Conservation (phyloP, 305 asterid genomes). For the Salvia sclarea region DNA sequence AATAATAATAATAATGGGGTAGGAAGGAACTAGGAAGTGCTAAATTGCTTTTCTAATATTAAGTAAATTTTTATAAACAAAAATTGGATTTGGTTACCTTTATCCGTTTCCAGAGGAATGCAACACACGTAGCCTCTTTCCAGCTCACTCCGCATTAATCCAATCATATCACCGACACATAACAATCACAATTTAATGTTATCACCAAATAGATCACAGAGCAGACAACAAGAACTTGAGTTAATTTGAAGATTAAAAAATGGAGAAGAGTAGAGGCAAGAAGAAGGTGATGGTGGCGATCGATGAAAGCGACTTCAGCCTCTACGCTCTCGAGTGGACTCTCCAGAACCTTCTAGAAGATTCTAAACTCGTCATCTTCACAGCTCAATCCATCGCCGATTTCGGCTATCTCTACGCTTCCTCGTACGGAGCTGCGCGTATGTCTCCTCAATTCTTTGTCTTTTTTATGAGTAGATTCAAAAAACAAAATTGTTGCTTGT, state of each 20-base stretch:
- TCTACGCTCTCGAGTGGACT: slow-evolving; percentile 60
- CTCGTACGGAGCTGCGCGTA: slow-evolving; percentile 55
- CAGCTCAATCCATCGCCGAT: slow-evolving; percentile 48
- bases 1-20: too few relatives aligned
- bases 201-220: background rate
- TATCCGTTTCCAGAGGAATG: too few relatives aligned
- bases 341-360: slow-evolving; percentile 40
- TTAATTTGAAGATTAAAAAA: too few relatives aligned
- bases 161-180: background rate
- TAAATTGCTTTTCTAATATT: too few relatives aligned
- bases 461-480: too few relatives aligned
- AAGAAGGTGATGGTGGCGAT: slow-evolving; percentile 72
- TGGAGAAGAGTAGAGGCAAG: slow-evolving; percentile 22
- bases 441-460: slow-evolving; percentile 15
- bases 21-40: too few relatives aligned
- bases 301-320: slow-evolving; percentile 62
- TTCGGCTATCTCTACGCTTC: slow-evolving; percentile 47
- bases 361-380: slow-evolving; percentile 45
- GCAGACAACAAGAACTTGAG: background rate
- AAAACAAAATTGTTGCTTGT: too few relatives aligned
- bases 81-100: background rate
- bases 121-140: background rate
- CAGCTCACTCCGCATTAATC: background rate
- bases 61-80: too few relatives aligned
- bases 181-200: too few relatives aligned